Evolutionary conservation across 2,329 filamentous ascomycete species (phyloP).

Genomic region (Aspergillus japonicus): DNA sequence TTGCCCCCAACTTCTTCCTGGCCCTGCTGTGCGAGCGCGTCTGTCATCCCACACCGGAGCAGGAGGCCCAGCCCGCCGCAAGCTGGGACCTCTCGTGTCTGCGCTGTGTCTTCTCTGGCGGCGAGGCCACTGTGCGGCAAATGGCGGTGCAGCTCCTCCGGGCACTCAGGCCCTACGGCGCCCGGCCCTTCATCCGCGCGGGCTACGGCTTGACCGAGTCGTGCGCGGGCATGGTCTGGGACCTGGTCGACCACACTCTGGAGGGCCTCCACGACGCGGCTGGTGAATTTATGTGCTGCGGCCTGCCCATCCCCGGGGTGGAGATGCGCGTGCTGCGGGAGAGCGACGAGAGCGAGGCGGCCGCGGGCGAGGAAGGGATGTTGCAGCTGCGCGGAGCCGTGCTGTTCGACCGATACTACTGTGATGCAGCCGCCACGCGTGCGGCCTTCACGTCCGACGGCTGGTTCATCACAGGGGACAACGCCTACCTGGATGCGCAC

Average conservation of each 20-base stretch:
- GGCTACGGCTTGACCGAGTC: constrained; percentile 48
- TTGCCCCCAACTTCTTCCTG: constrained; percentile 30
- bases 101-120: constrained; percentile 38
- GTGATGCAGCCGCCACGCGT: constrained; percentile 27
- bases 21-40: too few species aligned
- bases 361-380: constrained; percentile 11
- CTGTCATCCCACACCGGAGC: constrained; percentile 8
- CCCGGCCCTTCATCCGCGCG: constrained; percentile 38
- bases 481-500: constrained; percentile 12
- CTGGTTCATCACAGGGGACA: constrained; percentile 32
- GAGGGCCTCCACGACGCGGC: too few species aligned
- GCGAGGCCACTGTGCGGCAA: constrained; percentile 37
- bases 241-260: constrained; percentile 25
- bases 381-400: constrained; percentile 25
- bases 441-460: constrained; percentile 29
- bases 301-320: constrained; percentile 21
- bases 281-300: constrained; percentile 19
- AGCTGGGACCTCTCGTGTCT: constrained; percentile 2
- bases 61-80: background rate
- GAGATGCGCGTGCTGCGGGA: constrained; percentile 19
- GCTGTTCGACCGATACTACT: constrained; percentile 31
- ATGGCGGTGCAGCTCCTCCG: constrained; percentile 37
- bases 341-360: background rate
- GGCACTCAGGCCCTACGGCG: constrained; percentile 29
- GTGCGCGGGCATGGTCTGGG: constrained; percentile 47